Conservation (phyloP, 2,329 filamentous ascomycete species). For the Paecilomyces dactylethromorphus region DNA sequence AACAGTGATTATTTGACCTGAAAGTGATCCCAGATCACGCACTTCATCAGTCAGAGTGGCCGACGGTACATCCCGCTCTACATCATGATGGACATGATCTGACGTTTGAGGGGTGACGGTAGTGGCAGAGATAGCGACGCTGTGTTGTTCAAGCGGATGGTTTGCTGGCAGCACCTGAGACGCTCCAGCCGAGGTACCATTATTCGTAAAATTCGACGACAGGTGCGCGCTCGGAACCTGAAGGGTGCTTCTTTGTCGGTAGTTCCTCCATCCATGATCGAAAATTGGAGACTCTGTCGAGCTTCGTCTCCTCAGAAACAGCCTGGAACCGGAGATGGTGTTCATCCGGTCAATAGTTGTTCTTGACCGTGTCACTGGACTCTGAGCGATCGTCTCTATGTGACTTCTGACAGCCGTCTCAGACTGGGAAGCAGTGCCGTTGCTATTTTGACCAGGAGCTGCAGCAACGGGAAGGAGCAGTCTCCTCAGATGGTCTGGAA, state of each 20-base stretch:
- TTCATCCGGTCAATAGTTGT: constrained; percentile 22
- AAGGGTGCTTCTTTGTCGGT: constrained; percentile 8
- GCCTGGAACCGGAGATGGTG: constrained; percentile 15
- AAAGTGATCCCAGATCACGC: neutral
- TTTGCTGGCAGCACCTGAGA: neutral
- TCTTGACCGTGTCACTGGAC: constrained; percentile 15
- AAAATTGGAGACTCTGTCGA: constrained; percentile 11
- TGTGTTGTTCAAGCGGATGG: neutral
- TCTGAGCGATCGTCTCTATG: constrained; percentile 14
- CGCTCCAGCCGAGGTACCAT: neutral
- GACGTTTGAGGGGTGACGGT: neutral
- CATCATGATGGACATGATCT: neutral
- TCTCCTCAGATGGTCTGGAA: constrained; percentile 30
- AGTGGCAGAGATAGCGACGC: neutral
- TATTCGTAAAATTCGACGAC: neutral
- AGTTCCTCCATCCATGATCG: constrained; percentile 1
- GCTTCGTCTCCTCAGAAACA: constrained; percentile 11
- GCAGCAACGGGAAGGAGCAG: constrained; percentile 23
- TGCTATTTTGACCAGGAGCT: constrained; percentile 8
- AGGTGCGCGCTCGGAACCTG: neutral
- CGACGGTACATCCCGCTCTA: neutral
- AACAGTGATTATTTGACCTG: neutral
- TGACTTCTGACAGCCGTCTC: constrained; percentile 19
- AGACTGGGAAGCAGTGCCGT: constrained; percentile 8
- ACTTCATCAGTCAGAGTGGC: neutral